Conservation (phyloP, 345 rosid species). For the Turnera subulata region DNA sequence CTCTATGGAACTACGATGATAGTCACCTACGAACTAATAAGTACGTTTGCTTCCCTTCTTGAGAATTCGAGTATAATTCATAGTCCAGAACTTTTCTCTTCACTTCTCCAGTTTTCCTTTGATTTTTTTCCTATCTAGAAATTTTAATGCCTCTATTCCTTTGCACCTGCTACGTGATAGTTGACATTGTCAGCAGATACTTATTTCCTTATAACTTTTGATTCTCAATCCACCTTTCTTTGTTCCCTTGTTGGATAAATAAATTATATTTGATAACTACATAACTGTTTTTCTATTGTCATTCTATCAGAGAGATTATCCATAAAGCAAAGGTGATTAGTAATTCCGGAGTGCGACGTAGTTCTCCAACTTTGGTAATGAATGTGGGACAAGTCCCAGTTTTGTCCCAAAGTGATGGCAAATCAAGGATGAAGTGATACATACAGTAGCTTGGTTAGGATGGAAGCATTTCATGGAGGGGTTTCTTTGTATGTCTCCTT, state of each 20-base stretch:
- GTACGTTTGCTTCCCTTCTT: conserved; percentile 26
- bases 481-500: too few relatives aligned
- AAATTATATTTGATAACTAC: background rate
- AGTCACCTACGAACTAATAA: conserved; percentile 60
- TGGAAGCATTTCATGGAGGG: too few relatives aligned
- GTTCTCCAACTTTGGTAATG: too few relatives aligned
- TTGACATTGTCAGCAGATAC: background rate
- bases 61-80: background rate
- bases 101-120: too few relatives aligned
- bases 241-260: background rate
- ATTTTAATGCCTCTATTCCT: too few relatives aligned
- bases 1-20: conserved; percentile 65
- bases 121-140: too few relatives aligned
- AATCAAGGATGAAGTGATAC: too few relatives aligned
- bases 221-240: background rate
- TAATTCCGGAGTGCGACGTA: too few relatives aligned
- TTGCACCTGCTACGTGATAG: too few relatives aligned
- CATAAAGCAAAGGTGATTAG: conserved; percentile 32
- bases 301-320: conserved; percentile 44
- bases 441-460: too few relatives aligned
- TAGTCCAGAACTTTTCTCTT: background rate
- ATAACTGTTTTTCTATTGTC: background rate
- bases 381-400: too few relatives aligned
- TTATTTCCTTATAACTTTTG: background rate
- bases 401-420: too few relatives aligned